These are phyloP conservation scores for Globisporangium spiculum DNA, from an alignment of 352 stramenopile genomes.

Conservation along the genomic window DNA sequence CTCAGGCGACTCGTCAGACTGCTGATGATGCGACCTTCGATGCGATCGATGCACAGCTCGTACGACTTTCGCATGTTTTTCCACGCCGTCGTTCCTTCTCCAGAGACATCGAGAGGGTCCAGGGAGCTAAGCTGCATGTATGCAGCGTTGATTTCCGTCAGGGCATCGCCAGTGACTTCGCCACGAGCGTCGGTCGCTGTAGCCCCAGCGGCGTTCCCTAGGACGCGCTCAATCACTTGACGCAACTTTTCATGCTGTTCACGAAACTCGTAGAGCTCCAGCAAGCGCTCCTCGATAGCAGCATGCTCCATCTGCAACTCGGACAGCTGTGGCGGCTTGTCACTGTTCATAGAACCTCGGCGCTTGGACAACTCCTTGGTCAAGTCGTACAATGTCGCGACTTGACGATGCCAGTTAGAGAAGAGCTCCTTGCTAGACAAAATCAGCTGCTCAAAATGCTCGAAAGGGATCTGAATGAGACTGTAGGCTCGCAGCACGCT, in stretches of 20 bases:
- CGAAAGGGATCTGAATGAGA: conserved; percentile 81
- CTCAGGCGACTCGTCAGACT: conserved; percentile 87
- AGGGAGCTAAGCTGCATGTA: conserved; percentile 82
- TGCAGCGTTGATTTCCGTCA: conserved; percentile 86
- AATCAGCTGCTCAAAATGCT: conserved; percentile 79
- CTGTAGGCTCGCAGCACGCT: conserved; percentile 82
- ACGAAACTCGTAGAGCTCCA: conserved; percentile 89
- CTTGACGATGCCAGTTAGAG: conserved; percentile 81
- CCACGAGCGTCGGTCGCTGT: conserved; percentile 35
- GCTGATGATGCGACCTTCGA: conserved; percentile 91
- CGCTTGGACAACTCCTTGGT: conserved; percentile 85
- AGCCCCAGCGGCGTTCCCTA: conserved; percentile 46
- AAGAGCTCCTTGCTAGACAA: conserved; percentile 83
- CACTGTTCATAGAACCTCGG: conserved; percentile 75
- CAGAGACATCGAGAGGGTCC: conserved; percentile 85
- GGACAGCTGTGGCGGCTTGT: conserved; percentile 75
- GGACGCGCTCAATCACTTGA: conserved; percentile 83
- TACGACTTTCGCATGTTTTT: conserved; percentile 88
- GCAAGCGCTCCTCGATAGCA: conserved; percentile 83
- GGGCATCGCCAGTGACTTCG: conserved; percentile 77
- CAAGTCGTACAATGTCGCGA: conserved; percentile 82
- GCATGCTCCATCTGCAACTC: conserved; percentile 86
- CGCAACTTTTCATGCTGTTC: conserved; percentile 90
- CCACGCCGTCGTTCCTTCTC: conserved; percentile 80
- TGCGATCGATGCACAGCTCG: conserved; percentile 88